These are phyloP conservation scores for Malus orientalis DNA, from an alignment of 306 rosid species.

Conservation along the genomic window DNA sequence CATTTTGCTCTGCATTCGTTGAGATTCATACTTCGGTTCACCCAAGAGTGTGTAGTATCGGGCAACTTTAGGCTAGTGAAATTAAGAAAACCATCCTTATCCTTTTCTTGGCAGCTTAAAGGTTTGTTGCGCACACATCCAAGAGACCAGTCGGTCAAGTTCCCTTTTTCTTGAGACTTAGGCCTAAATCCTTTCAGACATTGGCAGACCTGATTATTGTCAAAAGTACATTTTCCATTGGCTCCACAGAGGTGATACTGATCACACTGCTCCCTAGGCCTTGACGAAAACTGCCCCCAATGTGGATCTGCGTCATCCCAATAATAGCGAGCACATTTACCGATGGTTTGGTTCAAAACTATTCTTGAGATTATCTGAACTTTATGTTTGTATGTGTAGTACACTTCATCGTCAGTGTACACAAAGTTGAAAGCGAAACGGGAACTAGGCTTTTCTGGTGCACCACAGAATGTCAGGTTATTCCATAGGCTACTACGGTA, in stretches of 20 bases:
- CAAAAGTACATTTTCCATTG: slow-evolving; percentile 30
- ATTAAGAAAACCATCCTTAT: slow-evolving; percentile 28
- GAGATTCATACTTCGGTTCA: slow-evolving; percentile 30
- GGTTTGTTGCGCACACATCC: slow-evolving; percentile 33
- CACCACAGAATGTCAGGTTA: slow-evolving; percentile 38
- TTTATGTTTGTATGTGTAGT: slow-evolving; percentile 29
- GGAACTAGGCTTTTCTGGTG: slow-evolving; percentile 25
- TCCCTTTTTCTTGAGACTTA: slow-evolving; percentile 30
- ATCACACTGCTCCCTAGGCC: slow-evolving; percentile 41
- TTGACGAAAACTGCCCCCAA: slow-evolving; percentile 27
- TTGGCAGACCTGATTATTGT: slow-evolving; percentile 32
- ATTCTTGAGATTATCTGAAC: slow-evolving; percentile 30
- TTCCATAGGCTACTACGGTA: slow-evolving; percentile 46
- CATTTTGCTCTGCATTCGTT: slow-evolving; percentile 39
- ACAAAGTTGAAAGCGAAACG: slow-evolving; percentile 23
- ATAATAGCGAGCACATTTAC: slow-evolving; percentile 13
- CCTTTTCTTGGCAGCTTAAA: slow-evolving; percentile 26
- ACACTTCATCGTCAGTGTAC: slow-evolving; percentile 30
- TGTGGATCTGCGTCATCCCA: slow-evolving; percentile 28
- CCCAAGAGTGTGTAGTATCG: slow-evolving; percentile 38
- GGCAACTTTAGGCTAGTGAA: slow-evolving; percentile 34
- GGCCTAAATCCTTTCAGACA: slow-evolving; percentile 47
- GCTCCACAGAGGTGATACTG: slow-evolving; percentile 35
- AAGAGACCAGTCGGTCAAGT: slow-evolving; percentile 36
- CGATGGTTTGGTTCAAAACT: slow-evolving; percentile 28